Evolutionary conservation across 192 early-diverging fungal genomes (phyloP).

Genomic region (Umbelopsis isabellina): DNA sequence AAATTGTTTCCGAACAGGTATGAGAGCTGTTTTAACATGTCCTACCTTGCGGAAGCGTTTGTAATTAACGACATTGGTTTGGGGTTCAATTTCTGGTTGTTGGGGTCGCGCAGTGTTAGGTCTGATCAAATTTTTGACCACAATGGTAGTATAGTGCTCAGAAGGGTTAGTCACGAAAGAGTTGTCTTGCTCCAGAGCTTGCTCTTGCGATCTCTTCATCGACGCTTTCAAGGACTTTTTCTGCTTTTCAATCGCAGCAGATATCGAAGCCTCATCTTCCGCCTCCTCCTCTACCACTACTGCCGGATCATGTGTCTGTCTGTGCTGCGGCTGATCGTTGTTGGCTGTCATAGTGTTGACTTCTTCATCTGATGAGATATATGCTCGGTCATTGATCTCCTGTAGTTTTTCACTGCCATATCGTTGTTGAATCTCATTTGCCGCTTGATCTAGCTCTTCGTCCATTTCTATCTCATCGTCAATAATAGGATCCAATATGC

Average conservation of each 20-base stretch:
- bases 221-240: neutral
- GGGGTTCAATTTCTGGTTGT: neutral
- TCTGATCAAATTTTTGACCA: constrained; percentile 2
- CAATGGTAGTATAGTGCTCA: neutral
- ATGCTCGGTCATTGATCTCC: too few relatives aligned
- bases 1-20: neutral
- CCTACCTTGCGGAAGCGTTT: constrained; percentile 9
- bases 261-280: neutral
- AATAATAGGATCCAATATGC: too few relatives aligned
- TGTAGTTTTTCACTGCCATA: too few relatives aligned
- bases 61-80: neutral
- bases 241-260: neutral
- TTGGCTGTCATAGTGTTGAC: too few relatives aligned
- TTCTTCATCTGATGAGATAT: too few relatives aligned
- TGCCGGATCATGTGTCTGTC: neutral
- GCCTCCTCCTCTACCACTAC: neutral
- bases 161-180: neutral
- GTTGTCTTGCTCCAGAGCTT: neutral
- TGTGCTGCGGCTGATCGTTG: too few relatives aligned
- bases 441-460: too few relatives aligned
- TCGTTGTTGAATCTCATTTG: too few relatives aligned
- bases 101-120: neutral
- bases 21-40: too few relatives aligned
- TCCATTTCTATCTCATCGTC: too few relatives aligned
- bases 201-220: neutral